Evolutionary conservation across 768 basidiomycete genomes (phyloP).

Genomic region (Boletus rubroflammeus): DNA sequence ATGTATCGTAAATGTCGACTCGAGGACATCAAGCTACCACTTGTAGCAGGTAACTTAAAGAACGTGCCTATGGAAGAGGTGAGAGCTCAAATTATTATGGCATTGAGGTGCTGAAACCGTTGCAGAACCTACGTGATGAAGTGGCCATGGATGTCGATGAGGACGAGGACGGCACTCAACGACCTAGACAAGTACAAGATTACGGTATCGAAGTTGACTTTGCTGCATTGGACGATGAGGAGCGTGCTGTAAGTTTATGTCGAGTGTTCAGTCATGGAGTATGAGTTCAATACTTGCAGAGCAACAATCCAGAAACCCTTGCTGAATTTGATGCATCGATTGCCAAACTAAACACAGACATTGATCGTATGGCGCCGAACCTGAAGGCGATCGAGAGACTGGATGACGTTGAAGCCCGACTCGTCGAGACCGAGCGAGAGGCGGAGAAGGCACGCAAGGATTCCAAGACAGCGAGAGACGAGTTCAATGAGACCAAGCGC

Average conservation of each 20-base stretch:
- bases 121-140: slow-evolving; percentile 75
- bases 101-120: slow-evolving; percentile 5
- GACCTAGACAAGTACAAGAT: slow-evolving; percentile 65
- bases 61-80: slow-evolving; percentile 97
- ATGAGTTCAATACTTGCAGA: slow-evolving; percentile 33
- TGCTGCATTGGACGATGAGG: slow-evolving; percentile 65
- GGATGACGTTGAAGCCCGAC: slow-evolving; percentile 79
- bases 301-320: slow-evolving; percentile 59
- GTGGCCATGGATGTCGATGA: slow-evolving; percentile 92
- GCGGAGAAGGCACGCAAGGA: slow-evolving; percentile 90
- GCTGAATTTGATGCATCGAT: slow-evolving; percentile 74
- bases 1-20: slow-evolving; percentile 90
- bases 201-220: slow-evolving; percentile 93
- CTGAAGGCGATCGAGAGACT: slow-evolving; percentile 93
- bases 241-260: slow-evolving; percentile 50
- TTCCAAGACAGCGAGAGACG: slow-evolving; percentile 85
- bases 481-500: slow-evolving; percentile 85
- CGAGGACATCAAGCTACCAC: slow-evolving; percentile 85
- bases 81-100: slow-evolving; percentile 5
- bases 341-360: slow-evolving; percentile 67
- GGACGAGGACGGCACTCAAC: slow-evolving; percentile 78
- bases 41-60: slow-evolving; percentile 70
- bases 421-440: slow-evolving; percentile 87
- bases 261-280: not conserved
- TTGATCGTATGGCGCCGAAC: slow-evolving; percentile 93